A percentile compares a stretch with the other conserved stretches of the same genome.
Conservation (phyloP, 2,329 filamentous ascomycete genomes). For the Arthrobotrys entomopaga region DNA sequence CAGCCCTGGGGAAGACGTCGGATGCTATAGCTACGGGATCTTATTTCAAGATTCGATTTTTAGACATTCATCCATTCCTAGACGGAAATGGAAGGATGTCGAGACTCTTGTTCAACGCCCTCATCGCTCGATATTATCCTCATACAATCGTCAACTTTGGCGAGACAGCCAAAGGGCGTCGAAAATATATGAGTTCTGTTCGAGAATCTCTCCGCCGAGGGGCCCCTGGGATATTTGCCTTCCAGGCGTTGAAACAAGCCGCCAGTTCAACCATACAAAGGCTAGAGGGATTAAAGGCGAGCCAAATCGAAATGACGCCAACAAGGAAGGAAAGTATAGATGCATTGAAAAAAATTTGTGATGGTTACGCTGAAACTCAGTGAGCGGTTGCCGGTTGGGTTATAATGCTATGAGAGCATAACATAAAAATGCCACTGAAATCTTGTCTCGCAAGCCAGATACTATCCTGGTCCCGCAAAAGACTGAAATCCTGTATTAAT, state of each 20-base stretch:
- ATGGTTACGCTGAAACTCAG: background rate
- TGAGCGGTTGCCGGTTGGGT: too few species aligned
- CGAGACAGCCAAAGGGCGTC: background rate
- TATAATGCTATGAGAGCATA: too few species aligned
- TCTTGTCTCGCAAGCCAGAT: too few species aligned
- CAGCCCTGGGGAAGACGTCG: background rate
- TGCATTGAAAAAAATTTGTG: background rate
- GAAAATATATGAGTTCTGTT: slow-evolving; percentile 2
- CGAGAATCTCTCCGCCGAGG: slow-evolving; percentile 11
- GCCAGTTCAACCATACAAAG: background rate
- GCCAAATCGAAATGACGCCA: background rate
- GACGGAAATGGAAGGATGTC: slow-evolving; percentile 37
- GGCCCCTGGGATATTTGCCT: slow-evolving; percentile 9
- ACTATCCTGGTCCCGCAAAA: too few species aligned
- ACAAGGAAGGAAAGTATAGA: background rate
- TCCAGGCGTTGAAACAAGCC: background rate
- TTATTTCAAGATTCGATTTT: slow-evolving; percentile 26
- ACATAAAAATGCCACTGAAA: too few species aligned
- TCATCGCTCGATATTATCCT: slow-evolving; percentile 13
- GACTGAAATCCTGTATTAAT: too few species aligned
- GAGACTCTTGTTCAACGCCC: slow-evolving; percentile 14
- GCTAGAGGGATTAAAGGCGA: background rate
- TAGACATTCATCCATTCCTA: slow-evolving; percentile 24
- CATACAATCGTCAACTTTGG: slow-evolving; percentile 21
- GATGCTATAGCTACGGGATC: slow-evolving; percentile 14